These are phyloP conservation scores for Paxillus involutus DNA, from an alignment of 768 basidiomycete species.

Conservation along the genomic window DNA sequence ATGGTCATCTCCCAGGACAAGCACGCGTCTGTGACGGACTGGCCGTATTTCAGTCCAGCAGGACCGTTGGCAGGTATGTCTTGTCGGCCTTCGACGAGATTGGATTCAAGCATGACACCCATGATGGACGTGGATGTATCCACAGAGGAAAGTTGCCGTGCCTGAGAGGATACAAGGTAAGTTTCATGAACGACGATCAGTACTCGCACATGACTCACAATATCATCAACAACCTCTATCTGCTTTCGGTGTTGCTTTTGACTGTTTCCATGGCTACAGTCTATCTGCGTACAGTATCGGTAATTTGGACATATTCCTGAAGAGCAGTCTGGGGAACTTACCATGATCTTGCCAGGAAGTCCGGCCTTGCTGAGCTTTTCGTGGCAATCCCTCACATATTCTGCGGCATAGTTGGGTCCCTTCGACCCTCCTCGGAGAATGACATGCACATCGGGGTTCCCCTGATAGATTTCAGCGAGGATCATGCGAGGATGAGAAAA, in stretches of 20 bases:
- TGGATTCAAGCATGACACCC: slow-evolving; percentile 96
- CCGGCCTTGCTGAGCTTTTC: slow-evolving; percentile 78
- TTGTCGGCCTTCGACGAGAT: slow-evolving; percentile 85
- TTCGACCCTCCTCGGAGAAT: slow-evolving; percentile 89
- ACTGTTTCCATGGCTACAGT: slow-evolving; percentile 97
- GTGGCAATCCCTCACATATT: slow-evolving; percentile 75
- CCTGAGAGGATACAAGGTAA: slow-evolving; percentile 41
- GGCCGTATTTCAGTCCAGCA: slow-evolving; percentile 73
- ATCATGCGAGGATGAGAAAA: background rate
- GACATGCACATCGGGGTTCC: slow-evolving; percentile 89
- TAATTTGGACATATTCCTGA: background rate
- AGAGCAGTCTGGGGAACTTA: slow-evolving; percentile 31
- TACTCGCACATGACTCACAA: slow-evolving; percentile 46
- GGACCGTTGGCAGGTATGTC: slow-evolving; percentile 77
- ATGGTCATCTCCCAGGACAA: slow-evolving; percentile 89
- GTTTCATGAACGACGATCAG: background rate
- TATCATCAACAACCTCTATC: slow-evolving; percentile 84
- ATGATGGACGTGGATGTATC: slow-evolving; percentile 76
- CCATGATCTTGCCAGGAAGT: slow-evolving; percentile 84
- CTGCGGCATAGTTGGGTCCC: slow-evolving; percentile 86
- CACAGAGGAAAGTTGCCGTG: slow-evolving; percentile 65
- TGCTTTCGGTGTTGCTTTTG: slow-evolving; percentile 90
- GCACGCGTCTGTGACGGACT: slow-evolving; percentile 88
- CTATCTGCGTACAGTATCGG: slow-evolving; percentile 54
- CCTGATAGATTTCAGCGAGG: slow-evolving; percentile 44